A percentile compares a stretch with the other conserved stretches of the same genome.
phyloP scores from a whole-genome alignment of 805 yeast species.

The Starmerella floricola region DNA sequence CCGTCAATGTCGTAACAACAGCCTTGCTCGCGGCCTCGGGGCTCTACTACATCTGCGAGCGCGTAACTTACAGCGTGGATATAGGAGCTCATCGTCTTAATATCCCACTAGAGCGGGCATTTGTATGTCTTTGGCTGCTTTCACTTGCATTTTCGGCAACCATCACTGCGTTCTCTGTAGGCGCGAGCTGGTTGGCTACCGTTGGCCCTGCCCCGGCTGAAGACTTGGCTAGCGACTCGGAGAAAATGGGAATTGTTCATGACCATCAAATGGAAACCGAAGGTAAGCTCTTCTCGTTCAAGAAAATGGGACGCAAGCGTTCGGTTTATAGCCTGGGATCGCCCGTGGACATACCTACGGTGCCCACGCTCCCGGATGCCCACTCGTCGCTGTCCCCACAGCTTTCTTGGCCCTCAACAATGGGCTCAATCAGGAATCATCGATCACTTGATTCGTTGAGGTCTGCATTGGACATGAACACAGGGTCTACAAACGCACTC shows the following conservation, averaged over 20 bases:
- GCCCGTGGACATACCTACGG: constrained; percentile 2
- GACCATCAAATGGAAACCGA: neutral
- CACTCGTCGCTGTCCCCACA: constrained; percentile 8
- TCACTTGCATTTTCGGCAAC: constrained; percentile 4
- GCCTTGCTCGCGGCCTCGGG: constrained; percentile 12
- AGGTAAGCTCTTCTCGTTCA: neutral
- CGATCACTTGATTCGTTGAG: constrained; percentile 8
- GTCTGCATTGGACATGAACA: constrained; percentile 5
- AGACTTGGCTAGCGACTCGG: neutral
- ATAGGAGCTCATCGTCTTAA: neutral
- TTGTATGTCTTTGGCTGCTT: constrained; percentile 15
- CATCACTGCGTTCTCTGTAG: constrained; percentile 11
- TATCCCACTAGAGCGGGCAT: constrained; percentile 11
- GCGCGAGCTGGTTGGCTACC: constrained; percentile 11
- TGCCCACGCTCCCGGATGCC: neutral
- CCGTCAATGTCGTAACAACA: neutral
- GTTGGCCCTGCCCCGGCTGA: neutral
- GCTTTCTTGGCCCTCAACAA: constrained; percentile 13
- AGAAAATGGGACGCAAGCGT: neutral
- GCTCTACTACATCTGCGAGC: constrained; percentile 14
- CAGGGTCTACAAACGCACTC: neutral
- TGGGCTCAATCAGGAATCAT: constrained; percentile 3
- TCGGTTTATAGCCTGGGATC: constrained; percentile 3
- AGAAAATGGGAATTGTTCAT: neutral
- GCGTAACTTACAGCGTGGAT: neutral